These are phyloP conservation scores for Litsea cubeba DNA, from an alignment of 164 flowering plant species.

Conservation along the genomic window DNA sequence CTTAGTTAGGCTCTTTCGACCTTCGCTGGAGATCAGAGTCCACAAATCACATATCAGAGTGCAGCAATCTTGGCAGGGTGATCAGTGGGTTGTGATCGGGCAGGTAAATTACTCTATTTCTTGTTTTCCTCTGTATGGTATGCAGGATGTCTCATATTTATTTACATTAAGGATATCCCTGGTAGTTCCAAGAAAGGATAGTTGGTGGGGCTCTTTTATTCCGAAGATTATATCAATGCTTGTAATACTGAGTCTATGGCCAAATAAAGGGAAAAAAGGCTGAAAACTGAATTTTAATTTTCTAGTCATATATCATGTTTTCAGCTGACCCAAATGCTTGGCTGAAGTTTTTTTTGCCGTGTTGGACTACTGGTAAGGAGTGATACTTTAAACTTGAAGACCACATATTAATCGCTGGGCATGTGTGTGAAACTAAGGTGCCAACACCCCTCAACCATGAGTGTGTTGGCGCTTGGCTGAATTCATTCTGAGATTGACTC, in stretches of 20 bases:
- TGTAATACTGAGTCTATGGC: neutral
- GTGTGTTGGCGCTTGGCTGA: no score
- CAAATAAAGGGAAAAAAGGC: no score
- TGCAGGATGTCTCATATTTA: no score
- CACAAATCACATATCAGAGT: conserved; percentile 32
- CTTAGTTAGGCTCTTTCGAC: conserved; percentile 41
- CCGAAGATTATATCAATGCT: neutral
- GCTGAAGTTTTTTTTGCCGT: neutral
- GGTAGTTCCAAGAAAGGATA: neutral
- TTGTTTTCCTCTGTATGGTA: neutral
- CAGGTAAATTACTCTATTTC: conserved; percentile 31
- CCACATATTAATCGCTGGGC: no score
- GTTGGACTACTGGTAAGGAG: no score
- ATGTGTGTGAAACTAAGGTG: no score
- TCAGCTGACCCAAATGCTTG: neutral
- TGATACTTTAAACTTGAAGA: no score
- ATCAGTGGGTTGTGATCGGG: conserved; percentile 42
- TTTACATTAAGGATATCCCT: no score
- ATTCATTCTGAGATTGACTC: no score
- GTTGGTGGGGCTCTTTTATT: neutral
- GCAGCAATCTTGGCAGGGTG: conserved; percentile 45
- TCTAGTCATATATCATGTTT: neutral
- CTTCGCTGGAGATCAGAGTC: conserved; percentile 28
- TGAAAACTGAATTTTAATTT: neutral
- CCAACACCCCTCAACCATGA: no score